A percentile compares a stretch with the other conserved stretches of the same genome.
phyloP scores from a whole-genome alignment of 106 monocot genomes.

The Dioscorea alata region DNA sequence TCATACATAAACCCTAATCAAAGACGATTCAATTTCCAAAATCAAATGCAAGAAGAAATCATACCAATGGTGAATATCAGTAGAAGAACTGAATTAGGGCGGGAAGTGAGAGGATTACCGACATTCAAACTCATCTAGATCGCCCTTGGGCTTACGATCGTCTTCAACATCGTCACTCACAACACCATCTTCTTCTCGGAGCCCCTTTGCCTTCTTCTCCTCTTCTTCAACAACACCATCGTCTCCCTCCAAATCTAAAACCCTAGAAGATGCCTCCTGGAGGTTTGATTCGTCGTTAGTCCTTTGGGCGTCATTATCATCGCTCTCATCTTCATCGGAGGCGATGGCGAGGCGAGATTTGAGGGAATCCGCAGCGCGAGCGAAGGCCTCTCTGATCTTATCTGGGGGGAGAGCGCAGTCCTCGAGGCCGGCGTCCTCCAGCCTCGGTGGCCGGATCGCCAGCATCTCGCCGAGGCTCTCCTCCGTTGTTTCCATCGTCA shows the following conservation, averaged over 20 bases:
- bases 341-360: conserved; percentile 15
- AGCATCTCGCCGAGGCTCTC: conserved; percentile 1
- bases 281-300: background rate
- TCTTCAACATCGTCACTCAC: background rate
- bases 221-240: conserved; percentile 6
- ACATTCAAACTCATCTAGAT: conserved; percentile 6
- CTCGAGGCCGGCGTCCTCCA: conserved; percentile 94
- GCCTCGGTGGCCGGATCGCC: conserved; percentile 42
- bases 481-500: background rate
- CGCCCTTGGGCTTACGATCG: background rate
- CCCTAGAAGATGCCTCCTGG: background rate
- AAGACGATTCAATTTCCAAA: background rate
- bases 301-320: background rate
- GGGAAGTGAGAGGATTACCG: background rate
- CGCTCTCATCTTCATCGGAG: conserved; percentile 9
- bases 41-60: background rate
- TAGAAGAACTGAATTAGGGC: background rate
- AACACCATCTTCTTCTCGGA: background rate
- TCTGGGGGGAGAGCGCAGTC: conserved; percentile 76
- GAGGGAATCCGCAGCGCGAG: conserved; percentile 50
- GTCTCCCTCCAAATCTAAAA: conserved; percentile 7
- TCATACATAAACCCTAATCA: background rate
- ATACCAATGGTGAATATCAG: background rate
- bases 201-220: background rate
- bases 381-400: conserved; percentile 85